phyloP scores from a whole-genome alignment of 768 basidiomycete genomes.

The Mycena polygramma region DNA sequence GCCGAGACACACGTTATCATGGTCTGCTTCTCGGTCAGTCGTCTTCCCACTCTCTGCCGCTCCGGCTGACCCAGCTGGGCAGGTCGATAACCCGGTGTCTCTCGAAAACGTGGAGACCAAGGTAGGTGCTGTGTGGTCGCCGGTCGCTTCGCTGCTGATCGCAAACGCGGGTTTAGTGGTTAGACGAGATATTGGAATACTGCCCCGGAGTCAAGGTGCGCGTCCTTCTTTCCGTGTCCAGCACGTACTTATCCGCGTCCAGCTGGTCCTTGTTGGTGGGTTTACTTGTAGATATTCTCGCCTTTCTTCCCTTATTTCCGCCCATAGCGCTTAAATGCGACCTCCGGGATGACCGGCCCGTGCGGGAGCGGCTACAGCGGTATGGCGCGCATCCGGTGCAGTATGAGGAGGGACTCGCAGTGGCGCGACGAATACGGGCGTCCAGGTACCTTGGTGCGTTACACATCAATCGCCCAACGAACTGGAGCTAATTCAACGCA shows the following conservation, averaged over 20 bases:
- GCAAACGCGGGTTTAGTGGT: constrained; percentile 71
- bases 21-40: constrained; percentile 92
- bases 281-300: constrained; percentile 33
- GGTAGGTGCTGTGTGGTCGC: constrained; percentile 53
- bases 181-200: constrained; percentile 91
- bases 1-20: constrained; percentile 97
- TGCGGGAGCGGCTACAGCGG: constrained; percentile 79
- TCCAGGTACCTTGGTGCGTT: constrained; percentile 85
- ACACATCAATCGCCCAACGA: not conserved
- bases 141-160: constrained; percentile 1
- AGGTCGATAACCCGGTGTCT: constrained; percentile 96
- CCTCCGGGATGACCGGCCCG: constrained; percentile 84
- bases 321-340: constrained; percentile 92
- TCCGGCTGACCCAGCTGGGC: constrained; percentile 22
- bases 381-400: constrained; percentile 81
- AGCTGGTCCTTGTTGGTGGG: constrained; percentile 93
- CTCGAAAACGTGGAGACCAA: constrained; percentile 97
- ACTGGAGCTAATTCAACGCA: constrained; percentile 45
- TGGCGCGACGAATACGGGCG: constrained; percentile 91
- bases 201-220: constrained; percentile 95
- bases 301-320: constrained; percentile 28
- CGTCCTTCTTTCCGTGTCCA: constrained; percentile 13
- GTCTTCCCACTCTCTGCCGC: constrained; percentile 13
- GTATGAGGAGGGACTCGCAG: constrained; percentile 93
- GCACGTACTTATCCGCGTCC: constrained; percentile 28